Evolutionary conservation across 108 stramenopile species (phyloP).

Genomic region (Nannochloropsis gaditana): DNA sequence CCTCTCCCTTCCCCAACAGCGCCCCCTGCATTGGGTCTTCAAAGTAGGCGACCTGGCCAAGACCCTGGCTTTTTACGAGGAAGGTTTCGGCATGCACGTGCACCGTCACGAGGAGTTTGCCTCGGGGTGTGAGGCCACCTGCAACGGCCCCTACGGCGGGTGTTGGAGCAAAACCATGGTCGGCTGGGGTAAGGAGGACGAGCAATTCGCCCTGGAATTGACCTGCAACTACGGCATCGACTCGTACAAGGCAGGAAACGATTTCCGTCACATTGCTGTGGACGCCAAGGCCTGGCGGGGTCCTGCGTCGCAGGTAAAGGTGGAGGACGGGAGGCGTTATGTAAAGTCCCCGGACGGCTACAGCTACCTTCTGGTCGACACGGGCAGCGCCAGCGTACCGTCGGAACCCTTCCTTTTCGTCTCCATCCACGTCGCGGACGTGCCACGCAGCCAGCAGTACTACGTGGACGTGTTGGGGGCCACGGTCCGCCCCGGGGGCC

Average conservation of each 20-base stretch:
- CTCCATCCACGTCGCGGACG: background rate
- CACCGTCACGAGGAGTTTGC: constrained; percentile 48
- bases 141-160: constrained; percentile 48
- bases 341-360: constrained; percentile 46
- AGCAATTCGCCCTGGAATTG: constrained; percentile 49
- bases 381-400: background rate
- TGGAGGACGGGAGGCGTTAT: background rate
- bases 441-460: background rate
- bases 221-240: constrained; percentile 54
- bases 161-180: constrained; percentile 54
- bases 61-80: constrained; percentile 48
- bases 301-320: background rate
- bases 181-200: constrained; percentile 46
- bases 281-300: constrained; percentile 38
- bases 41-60: constrained; percentile 47
- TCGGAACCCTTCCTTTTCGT: background rate
- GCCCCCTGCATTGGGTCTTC: constrained; percentile 46
- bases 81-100: constrained; percentile 51
- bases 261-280: constrained; percentile 48
- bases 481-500: background rate
- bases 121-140: constrained; percentile 47
- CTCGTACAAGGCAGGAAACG: constrained; percentile 40
- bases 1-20: background rate
- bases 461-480: background rate
- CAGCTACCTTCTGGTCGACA: constrained; percentile 30